These are phyloP conservation scores for Boletus rubescentipes DNA, from an alignment of 768 basidiomycete species.

Conservation along the genomic window DNA sequence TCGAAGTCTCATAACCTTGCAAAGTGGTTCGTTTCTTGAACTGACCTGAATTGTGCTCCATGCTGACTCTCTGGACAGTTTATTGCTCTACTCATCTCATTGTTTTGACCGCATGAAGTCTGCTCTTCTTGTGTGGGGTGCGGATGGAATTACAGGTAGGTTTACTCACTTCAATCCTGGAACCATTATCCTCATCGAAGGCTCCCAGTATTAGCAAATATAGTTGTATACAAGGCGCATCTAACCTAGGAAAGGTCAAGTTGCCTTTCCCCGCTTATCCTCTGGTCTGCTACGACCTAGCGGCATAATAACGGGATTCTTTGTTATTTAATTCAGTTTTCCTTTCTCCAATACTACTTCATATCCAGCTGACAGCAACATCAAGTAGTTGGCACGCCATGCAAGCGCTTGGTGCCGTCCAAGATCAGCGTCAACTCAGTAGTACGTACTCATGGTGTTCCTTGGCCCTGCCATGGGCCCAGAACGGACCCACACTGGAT, in stretches of 20 bases:
- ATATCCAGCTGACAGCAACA: neutral
- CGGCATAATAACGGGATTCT: neutral
- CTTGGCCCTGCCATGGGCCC: neutral
- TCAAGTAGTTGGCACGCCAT: neutral
- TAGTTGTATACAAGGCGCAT: neutral
- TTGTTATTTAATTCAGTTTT: neutral
- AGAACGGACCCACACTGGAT: slow-evolving; percentile 12
- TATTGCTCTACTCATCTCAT: neutral
- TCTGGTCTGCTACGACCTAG: neutral
- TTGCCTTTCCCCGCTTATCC: neutral
- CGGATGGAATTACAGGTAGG: neutral
- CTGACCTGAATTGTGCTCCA: neutral
- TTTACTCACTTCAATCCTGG: neutral
- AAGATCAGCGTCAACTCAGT: too few species aligned
- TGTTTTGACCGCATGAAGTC: slow-evolving; percentile 3
- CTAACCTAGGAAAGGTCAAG: neutral
- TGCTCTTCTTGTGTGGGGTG: neutral
- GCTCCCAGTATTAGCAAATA: slow-evolving; percentile 2
- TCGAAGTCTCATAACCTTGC: slow-evolving; percentile 1
- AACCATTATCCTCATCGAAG: neutral
- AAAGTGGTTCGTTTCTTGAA: slow-evolving; percentile 3
- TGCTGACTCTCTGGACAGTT: slow-evolving; percentile 7
- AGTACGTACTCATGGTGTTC: neutral
- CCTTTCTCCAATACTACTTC: neutral
- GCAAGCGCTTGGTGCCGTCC: neutral